These are phyloP conservation scores for Umbelopsis sp. DNA, from an alignment of 371 early-diverging fungal genomes.

Conservation along the genomic window DNA sequence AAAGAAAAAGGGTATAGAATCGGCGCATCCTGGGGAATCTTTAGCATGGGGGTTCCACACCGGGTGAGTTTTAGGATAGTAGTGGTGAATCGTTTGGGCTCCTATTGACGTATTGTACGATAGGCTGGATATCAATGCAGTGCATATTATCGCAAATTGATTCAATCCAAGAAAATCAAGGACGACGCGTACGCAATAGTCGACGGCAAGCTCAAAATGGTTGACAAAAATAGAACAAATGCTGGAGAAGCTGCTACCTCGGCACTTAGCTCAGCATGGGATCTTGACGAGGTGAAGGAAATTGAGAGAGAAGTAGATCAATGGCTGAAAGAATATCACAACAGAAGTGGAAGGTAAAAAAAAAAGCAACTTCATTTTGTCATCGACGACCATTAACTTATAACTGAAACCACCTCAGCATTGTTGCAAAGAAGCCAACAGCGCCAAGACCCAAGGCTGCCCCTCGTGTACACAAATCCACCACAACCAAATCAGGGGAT, in stretches of 20 bases:
- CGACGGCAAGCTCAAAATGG: conserved; percentile 57
- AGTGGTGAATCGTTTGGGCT: background rate
- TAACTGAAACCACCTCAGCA: background rate
- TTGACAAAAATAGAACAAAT: conserved; percentile 39
- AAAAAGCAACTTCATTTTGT: background rate
- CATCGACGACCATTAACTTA: background rate
- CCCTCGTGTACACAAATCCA: conserved; percentile 23
- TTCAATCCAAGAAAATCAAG: conserved; percentile 47
- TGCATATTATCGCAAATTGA: conserved; percentile 59
- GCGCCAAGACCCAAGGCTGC: conserved; percentile 28
- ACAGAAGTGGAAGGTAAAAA: conserved; percentile 30
- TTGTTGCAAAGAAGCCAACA: conserved; percentile 20
- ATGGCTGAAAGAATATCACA: conserved; percentile 63
- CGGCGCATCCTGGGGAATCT: conserved; percentile 65
- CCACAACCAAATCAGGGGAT: conserved; percentile 23
- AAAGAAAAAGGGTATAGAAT: conserved; percentile 50
- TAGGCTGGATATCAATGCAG: conserved; percentile 71
- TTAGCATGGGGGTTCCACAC: conserved; percentile 59
- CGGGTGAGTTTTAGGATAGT: conserved; percentile 33
- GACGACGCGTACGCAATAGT: conserved; percentile 56
- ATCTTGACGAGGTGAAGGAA: conserved; percentile 51
- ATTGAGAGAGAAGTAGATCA: conserved; percentile 52
- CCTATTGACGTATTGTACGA: too few relatives aligned
- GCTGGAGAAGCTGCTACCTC: conserved; percentile 42
- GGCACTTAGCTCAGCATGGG: conserved; percentile 59